Evolutionary conservation across 2,329 filamentous ascomycete species (phyloP).

Genomic region (Colletotrichum camelliae): DNA sequence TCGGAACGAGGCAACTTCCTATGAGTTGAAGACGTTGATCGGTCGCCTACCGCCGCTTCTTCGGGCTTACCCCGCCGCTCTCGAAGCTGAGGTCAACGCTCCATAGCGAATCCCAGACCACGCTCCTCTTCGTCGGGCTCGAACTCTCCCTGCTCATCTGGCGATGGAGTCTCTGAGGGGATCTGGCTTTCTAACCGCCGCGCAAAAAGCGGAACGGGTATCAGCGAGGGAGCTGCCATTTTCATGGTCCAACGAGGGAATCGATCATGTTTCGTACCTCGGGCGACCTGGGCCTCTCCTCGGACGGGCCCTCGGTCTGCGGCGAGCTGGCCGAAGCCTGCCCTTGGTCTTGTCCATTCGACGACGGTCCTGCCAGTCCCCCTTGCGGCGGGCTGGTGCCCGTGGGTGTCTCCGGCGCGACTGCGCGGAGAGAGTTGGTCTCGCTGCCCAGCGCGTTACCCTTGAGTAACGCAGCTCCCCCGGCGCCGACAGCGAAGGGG

Average conservation of each 20-base stretch:
- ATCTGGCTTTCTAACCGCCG: constrained; percentile 25
- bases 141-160: constrained; percentile 41
- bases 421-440: constrained; percentile 62
- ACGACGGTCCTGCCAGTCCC: constrained; percentile 23
- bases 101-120: constrained; percentile 69
- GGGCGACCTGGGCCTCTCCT: constrained; percentile 26
- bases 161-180: constrained; percentile 34
- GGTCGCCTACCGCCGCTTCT: neutral
- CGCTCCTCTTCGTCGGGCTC: constrained; percentile 53
- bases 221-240: constrained; percentile 30
- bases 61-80: constrained; percentile 24
- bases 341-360: constrained; percentile 7
- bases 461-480: constrained; percentile 43
- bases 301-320: constrained; percentile 2
- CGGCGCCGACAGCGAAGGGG: constrained; percentile 51
- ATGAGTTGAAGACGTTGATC: neutral
- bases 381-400: constrained; percentile 47
- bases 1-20: neutral
- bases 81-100: constrained; percentile 64
- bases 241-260: constrained; percentile 54
- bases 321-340: neutral
- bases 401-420: constrained; percentile 45
- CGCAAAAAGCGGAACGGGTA: constrained; percentile 17
- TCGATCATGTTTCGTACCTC: constrained; percentile 62
- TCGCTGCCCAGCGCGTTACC: constrained; percentile 61